Evolutionary conservation across 2,329 filamentous ascomycete genomes (phyloP).

Genomic region (Calonectria henricotiae): DNA sequence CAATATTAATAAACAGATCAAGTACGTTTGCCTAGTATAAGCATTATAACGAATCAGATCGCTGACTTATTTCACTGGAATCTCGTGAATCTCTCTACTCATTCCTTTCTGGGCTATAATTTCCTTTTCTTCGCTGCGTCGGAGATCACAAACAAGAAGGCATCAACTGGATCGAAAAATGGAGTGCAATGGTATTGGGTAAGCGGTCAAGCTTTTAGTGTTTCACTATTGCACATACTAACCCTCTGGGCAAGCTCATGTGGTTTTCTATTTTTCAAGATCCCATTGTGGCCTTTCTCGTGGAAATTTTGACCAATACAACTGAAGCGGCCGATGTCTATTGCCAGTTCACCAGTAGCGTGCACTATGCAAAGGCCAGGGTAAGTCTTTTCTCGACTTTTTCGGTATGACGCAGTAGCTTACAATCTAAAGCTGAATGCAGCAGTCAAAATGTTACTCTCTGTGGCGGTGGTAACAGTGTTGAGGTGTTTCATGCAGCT

Average conservation of each 20-base stretch:
- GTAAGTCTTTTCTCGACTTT: neutral
- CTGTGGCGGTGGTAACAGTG: slow-evolving; percentile 36
- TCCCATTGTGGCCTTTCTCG: slow-evolving; percentile 36
- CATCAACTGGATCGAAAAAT: neutral
- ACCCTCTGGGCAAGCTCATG: slow-evolving; percentile 34
- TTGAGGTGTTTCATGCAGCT: slow-evolving; percentile 43
- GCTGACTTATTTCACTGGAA: slow-evolving; percentile 15
- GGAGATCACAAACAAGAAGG: slow-evolving; percentile 23
- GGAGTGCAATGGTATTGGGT: slow-evolving; percentile 43
- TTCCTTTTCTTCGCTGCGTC: slow-evolving; percentile 44
- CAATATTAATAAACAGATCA: slow-evolving; percentile 44
- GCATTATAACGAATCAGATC: neutral
- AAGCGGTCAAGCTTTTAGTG: neutral
- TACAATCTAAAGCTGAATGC: neutral
- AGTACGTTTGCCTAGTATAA: slow-evolving; percentile 2
- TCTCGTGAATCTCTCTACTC: slow-evolving; percentile 43
- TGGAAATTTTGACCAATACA: slow-evolving; percentile 37
- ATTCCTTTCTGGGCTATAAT: slow-evolving; percentile 44
- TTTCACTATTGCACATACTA: neutral
- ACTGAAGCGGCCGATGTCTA: slow-evolving; percentile 41
- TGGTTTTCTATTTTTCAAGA: slow-evolving; percentile 48
- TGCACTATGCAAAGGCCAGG: slow-evolving; percentile 40
- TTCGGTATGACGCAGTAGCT: neutral
- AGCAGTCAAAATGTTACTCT: slow-evolving; percentile 28
- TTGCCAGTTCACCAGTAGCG: slow-evolving; percentile 34